Evolutionary conservation across 2,329 filamentous ascomycete species (phyloP), one percentile per base, ranked within the genome.

Genomic region (Colletotrichum shisoi): DNA sequence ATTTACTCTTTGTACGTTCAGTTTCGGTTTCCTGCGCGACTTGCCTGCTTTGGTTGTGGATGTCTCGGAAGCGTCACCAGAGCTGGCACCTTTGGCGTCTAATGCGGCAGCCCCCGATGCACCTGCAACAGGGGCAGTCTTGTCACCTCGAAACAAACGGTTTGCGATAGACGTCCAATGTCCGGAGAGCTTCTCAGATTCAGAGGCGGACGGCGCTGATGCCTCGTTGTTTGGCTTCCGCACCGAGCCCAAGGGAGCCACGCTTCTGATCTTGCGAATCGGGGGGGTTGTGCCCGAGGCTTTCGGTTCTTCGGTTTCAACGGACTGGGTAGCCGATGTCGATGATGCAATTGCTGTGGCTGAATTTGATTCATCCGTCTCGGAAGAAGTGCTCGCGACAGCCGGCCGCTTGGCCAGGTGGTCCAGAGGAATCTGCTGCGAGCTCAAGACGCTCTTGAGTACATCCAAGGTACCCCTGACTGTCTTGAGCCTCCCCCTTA

Each of bases 391-490:
- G 15, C 42, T 44, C 21, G 56, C 66, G n/a, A 53, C 34, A 17
- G 57, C 62, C 34, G 63, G 40, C 44, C 64, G 48, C 45, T 68
- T 68, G 27, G 49, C 45, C 52, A 70, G 61, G n/a, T 62, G 64
- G 39, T 56, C 61, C 4, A 70, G 58, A 21, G 67, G 48, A 12
- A 70, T 70, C 5, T 69, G 51, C 70, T 77, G 76, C 11, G 71
- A 70, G 39, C 70, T 70, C 40, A 82, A 74, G 27, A 80, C 79
- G 45, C 74, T 76, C 69, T 78, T 77, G 57, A 82, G 69, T 4
- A 79, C 74, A 15, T 72, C 69, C 57, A 82, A 70, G 15, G 79
- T 79, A 17, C 77, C 78, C 46, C 76, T 68, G 11, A 81, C 70
- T 2, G 76, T 72, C 31, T 76, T 71, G 53, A 77, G 70, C 61